phyloP scores from a whole-genome alignment of 257 asterid species.

The Solanum megistacrolobum region DNA sequence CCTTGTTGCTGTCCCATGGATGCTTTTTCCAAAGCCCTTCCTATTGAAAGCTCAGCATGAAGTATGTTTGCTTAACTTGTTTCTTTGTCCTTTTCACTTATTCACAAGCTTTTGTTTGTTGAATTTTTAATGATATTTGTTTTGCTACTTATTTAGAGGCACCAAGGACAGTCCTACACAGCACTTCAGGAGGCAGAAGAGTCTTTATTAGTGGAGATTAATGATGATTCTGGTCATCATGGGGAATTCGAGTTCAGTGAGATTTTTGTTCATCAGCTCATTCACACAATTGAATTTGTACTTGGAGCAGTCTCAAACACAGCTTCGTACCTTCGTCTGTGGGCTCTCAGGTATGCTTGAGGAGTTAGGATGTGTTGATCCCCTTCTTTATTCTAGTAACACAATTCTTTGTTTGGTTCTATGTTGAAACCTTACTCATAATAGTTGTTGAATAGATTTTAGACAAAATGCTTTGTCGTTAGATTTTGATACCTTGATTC shows the following conservation, averaged over 20 bases:
- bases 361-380: not conserved
- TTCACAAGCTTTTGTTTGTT: not conserved
- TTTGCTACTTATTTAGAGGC: conserved; percentile 53
- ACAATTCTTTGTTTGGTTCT: not conserved
- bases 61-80: conserved; percentile 25
- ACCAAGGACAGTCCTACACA: conserved; percentile 69
- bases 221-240: conserved; percentile 72
- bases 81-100: not conserved
- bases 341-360: conserved; percentile 91
- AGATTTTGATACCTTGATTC: not conserved
- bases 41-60: conserved; percentile 66
- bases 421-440: not conserved
- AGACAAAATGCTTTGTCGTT: not conserved
- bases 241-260: conserved; percentile 97
- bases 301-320: conserved; percentile 99
- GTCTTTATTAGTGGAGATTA: conserved; percentile 62
- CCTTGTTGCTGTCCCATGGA: conserved; percentile 92
- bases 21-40: conserved; percentile 97
- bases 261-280: conserved; percentile 90
- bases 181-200: conserved; percentile 68
- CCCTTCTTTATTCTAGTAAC: not conserved
- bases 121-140: not conserved
- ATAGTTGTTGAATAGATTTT: not conserved
- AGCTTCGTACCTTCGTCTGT: conserved; percentile 97
- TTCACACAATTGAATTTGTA: conserved; percentile 96